Conservation (phyloP, 148 eudicot genomes). For the Rhododendron ovatum region DNA sequence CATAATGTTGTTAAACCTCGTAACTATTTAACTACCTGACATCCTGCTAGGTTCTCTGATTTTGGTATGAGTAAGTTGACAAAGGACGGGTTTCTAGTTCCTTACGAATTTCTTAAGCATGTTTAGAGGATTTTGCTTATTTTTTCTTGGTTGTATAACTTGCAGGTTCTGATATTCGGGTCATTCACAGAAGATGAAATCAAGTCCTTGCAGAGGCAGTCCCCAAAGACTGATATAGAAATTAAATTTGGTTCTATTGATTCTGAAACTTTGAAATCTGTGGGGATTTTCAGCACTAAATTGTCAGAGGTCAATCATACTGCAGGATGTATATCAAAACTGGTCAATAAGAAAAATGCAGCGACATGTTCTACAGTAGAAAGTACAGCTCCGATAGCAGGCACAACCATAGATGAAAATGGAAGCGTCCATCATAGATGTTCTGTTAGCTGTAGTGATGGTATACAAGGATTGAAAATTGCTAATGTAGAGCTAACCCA, state of each 20-base stretch:
- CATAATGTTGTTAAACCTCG: neutral
- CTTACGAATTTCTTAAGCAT: neutral
- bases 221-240: conserved; percentile 25
- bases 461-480: conserved; percentile 23
- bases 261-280: conserved; percentile 41
- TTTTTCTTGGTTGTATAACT: neutral
- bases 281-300: conserved; percentile 28
- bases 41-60: neutral
- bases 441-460: conserved; percentile 22
- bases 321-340: conserved; percentile 19
- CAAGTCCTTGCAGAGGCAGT: conserved; percentile 24
- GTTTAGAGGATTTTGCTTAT: neutral
- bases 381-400: conserved; percentile 19
- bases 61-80: neutral
- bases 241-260: conserved; percentile 67
- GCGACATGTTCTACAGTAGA: conserved; percentile 12
- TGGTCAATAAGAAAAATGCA: conserved; percentile 21
- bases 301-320: conserved; percentile 25
- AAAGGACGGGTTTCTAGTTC: neutral
- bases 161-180: conserved; percentile 49
- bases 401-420: conserved; percentile 27
- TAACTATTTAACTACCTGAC: neutral
- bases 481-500: conserved; percentile 24
- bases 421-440: conserved; percentile 26
- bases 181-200: conserved; percentile 48